phyloP scores from a whole-genome alignment of 2,329 filamentous ascomycete species.

The Drechslerella dactyloides region DNA sequence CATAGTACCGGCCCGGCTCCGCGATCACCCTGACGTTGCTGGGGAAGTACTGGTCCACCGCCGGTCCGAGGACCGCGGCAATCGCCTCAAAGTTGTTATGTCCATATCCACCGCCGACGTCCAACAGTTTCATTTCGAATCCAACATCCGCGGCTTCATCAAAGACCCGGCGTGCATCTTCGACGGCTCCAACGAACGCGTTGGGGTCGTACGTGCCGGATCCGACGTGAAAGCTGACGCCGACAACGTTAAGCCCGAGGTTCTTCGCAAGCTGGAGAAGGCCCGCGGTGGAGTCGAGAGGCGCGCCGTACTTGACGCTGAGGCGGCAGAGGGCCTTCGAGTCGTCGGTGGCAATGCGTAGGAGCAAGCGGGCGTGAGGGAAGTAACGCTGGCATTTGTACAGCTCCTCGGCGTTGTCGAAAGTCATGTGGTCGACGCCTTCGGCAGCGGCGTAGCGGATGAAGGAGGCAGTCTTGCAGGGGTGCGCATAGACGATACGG shows the following conservation, averaged over 20 bases:
- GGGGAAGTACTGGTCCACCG: constrained; percentile 88
- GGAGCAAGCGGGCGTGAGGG: constrained; percentile 85
- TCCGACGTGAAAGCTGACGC: constrained; percentile 97
- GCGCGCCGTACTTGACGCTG: constrained; percentile 96
- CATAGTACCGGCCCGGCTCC: constrained; percentile 96
- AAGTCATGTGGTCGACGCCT: constrained; percentile 97
- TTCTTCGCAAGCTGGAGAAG: constrained; percentile 81
- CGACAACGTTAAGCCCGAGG: constrained; percentile 86
- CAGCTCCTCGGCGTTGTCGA: constrained; percentile 96
- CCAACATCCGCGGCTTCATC: constrained; percentile 79
- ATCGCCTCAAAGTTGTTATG: constrained; percentile 91
- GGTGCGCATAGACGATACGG: constrained; percentile 98
- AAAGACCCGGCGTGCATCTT: constrained; percentile 86
- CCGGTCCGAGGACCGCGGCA: constrained; percentile 77
- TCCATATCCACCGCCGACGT: constrained; percentile 92
- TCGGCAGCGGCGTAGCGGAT: constrained; percentile 83
- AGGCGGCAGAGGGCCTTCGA: constrained; percentile 91
- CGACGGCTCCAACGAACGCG: constrained; percentile 87
- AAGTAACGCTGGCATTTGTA: constrained; percentile 95
- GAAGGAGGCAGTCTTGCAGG: constrained; percentile 99
- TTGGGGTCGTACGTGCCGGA: constrained; percentile 93
- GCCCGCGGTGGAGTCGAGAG: constrained; percentile 77
- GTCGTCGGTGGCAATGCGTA: constrained; percentile 96
- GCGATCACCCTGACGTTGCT: constrained; percentile 84
- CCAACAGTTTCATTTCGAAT: constrained; percentile 82